These are phyloP conservation scores for Asclepias syriaca DNA, from an alignment of 257 asterid genomes.

Conservation along the genomic window DNA sequence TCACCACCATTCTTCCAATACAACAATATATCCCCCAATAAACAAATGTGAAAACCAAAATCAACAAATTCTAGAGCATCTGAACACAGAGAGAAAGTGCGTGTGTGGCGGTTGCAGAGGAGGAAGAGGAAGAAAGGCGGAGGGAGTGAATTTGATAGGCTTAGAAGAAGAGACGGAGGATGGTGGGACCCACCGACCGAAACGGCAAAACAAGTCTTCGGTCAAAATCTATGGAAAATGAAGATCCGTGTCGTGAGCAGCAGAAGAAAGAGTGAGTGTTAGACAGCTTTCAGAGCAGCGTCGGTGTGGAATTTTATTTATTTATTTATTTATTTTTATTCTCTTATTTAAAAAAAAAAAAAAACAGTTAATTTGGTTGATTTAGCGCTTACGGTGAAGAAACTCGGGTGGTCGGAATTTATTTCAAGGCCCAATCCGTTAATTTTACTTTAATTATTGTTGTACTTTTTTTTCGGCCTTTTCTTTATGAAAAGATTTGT, in stretches of 20 bases:
- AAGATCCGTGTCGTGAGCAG: background rate
- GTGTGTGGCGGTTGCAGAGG: background rate
- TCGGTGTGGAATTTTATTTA: background rate
- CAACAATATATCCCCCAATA: background rate
- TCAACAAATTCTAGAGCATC: background rate
- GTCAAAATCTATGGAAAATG: background rate
- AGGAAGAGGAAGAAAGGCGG: background rate
- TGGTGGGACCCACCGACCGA: slow-evolving; percentile 13
- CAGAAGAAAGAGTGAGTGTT: background rate
- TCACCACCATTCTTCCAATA: slow-evolving; percentile 27
- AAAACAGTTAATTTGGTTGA: no score
- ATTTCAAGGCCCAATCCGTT: background rate
- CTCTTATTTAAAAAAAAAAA: no score
- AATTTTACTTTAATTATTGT: background rate
- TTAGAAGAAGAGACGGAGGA: background rate
- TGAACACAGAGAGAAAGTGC: background rate
- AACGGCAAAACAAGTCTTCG: background rate
- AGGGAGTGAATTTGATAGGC: slow-evolving; percentile 5
- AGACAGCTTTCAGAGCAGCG: background rate
- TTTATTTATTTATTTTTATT: no score
- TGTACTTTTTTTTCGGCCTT: no score
- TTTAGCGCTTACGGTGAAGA: no score
- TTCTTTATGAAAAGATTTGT: background rate
- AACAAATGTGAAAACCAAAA: background rate
- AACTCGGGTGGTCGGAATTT: no score